These are phyloP conservation scores for Emergomyces orientalis DNA, from an alignment of 2,329 filamentous ascomycete species.

Conservation along the genomic window DNA sequence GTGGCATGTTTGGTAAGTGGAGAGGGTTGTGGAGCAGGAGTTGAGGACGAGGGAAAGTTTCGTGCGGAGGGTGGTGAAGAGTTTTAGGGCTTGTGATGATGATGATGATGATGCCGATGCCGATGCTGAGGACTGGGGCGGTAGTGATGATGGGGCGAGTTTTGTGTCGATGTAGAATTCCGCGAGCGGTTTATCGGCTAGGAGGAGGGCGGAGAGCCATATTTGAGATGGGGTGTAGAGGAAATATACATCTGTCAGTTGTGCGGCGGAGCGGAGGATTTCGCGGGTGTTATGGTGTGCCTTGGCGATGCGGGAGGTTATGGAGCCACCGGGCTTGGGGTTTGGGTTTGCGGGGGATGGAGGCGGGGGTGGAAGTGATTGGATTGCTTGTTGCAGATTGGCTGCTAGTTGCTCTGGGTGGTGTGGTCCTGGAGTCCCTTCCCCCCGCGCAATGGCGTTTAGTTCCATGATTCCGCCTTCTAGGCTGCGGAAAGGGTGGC, in stretches of 20 bases:
- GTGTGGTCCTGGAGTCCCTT: slow-evolving; percentile 35
- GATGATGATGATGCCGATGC: slow-evolving; percentile 5
- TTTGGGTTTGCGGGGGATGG: slow-evolving; percentile 17
- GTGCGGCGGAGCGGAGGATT: slow-evolving; percentile 66
- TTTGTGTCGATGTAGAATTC: slow-evolving; percentile 39
- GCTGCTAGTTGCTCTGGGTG: slow-evolving; percentile 24
- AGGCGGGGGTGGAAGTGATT: slow-evolving; percentile 25
- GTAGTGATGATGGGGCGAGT: slow-evolving; percentile 21
- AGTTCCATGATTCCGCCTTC: slow-evolving; percentile 83
- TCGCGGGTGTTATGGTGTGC: slow-evolving; percentile 67
- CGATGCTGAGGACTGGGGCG: slow-evolving; percentile 14
- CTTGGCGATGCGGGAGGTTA: slow-evolving; percentile 42
- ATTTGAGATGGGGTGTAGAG: slow-evolving; percentile 92
- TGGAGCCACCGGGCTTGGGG: slow-evolving; percentile 20
- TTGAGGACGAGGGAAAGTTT: slow-evolving; percentile 32
- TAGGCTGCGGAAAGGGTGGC: slow-evolving; percentile 78
- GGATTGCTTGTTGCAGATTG: slow-evolving; percentile 24
- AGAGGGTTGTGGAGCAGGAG: slow-evolving; percentile 32
- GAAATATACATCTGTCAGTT: slow-evolving; percentile 94
- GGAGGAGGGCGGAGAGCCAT: slow-evolving; percentile 69
- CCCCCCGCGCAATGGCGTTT: slow-evolving; percentile 54
- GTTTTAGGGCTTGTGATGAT: slow-evolving; percentile 15
- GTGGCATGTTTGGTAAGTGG: slow-evolving; percentile 26
- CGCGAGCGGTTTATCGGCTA: slow-evolving; percentile 54
- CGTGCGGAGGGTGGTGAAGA: slow-evolving; percentile 26